Conservation (phyloP, 768 basidiomycete genomes). For the Pleurotus salmoneostramineus region DNA sequence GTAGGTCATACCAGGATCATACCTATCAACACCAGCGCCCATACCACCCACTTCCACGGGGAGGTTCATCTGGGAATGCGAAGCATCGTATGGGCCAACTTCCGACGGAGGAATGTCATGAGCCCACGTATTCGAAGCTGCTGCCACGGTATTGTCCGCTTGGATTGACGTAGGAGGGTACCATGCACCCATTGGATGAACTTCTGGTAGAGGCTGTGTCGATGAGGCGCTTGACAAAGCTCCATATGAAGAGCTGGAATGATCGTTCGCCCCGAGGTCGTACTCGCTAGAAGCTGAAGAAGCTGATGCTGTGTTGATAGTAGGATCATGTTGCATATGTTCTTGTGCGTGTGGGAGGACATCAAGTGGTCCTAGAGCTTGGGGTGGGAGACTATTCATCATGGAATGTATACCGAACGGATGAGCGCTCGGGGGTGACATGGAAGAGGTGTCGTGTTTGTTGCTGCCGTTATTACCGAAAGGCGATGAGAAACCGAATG, state of each 20-base stretch:
- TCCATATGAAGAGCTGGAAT: neutral
- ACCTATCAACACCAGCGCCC: too few species aligned
- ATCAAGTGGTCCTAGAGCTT: constrained; percentile 13
- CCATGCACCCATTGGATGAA: constrained; percentile 15
- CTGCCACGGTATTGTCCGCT: too few species aligned
- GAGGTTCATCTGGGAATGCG: too few species aligned
- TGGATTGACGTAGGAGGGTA: constrained; percentile 8
- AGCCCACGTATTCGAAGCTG: too few species aligned
- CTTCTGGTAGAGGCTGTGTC: constrained; percentile 10
- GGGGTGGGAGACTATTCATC: constrained; percentile 19
- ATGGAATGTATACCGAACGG: constrained; percentile 15
- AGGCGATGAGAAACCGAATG: constrained; percentile 21
- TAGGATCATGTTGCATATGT: constrained; percentile 20
- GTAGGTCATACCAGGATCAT: too few species aligned
- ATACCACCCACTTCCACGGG: too few species aligned
- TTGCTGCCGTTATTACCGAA: neutral
- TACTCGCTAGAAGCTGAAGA: neutral
- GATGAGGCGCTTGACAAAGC: constrained; percentile 8
- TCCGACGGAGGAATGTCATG: too few species aligned
- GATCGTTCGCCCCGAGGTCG: neutral
- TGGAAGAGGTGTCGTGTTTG: constrained; percentile 8
- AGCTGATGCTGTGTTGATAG: neutral
- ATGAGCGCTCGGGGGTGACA: neutral
- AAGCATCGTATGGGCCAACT: too few species aligned
- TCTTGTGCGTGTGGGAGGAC: constrained; percentile 11